Base-by-base conservation (phyloP, 768 basidiomycete genomes). In the Piloderma croceum region DNA sequence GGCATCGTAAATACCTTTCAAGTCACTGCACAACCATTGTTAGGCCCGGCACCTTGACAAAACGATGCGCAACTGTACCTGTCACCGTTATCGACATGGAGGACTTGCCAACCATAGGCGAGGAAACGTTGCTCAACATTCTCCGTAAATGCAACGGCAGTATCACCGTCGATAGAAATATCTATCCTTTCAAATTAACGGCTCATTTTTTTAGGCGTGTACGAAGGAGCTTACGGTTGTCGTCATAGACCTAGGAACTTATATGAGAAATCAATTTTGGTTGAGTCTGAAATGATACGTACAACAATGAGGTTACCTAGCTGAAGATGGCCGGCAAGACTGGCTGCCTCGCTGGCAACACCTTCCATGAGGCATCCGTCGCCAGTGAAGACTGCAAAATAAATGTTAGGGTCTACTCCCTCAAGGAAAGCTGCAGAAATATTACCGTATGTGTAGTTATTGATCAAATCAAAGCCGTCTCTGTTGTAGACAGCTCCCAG, bases 291-390 rank as follows among this genome's bases (percentile, higher is more conserved):
- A n/a, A 27, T 20, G 34, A 10, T 21, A 76, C 86, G 57, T 60
- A 89, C 86, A 43, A 86, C 88, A 55, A 97, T 83, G 54, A 97
- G 72, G 66, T 93, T 96, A 41, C 89, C 91, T 31, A 97, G 77
- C 60, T 91, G 82, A 53, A 96, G 74, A 67, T 97, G 93, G 47
- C 92, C 93, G 45, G 90, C 92, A 48, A 96, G 75, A 54, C 86
- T 90, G 45, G 86, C 84, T 29, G 93, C 90, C 62, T 97, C 93
- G 47, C 77, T 75, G n/a, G 91, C 76, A 50, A 97, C 82, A 72
- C 93, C 93, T 65, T 97, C 93, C 86, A 93, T 92, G 39, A 97
- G 73, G 67, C 93, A 97, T 34, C 93, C 93, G 64, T 97, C 93
- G 54, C 93, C 93, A 45, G 78, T 74, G 70, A 96, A 94, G 38